phyloP scores from a whole-genome alignment of 2,329 filamentous ascomycete genomes.

The Tolypocladium tundrense region DNA sequence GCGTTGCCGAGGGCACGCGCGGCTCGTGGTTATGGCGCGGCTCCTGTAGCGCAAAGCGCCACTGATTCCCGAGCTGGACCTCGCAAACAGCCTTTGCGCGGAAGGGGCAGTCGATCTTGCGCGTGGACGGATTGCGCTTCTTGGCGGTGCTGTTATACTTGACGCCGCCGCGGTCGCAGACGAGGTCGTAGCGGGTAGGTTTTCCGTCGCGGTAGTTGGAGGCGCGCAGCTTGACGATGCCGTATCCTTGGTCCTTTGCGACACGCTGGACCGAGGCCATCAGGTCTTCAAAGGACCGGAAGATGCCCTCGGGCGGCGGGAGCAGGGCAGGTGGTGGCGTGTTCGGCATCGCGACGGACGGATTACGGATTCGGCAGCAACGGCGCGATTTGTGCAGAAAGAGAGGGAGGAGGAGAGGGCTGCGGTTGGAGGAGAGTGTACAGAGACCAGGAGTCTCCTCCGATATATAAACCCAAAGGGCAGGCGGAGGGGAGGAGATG shows the following conservation, averaged over 20 bases:
- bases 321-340: conserved; percentile 37
- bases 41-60: conserved; percentile 53
- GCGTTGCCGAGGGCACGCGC: conserved; percentile 40
- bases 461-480: conserved; percentile 2
- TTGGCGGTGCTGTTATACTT: conserved; percentile 57
- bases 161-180: conserved; percentile 53
- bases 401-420: conserved; percentile 4
- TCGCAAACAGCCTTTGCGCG: conserved; percentile 54
- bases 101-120: conserved; percentile 55
- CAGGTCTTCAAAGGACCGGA: conserved; percentile 48
- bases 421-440: not conserved
- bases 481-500: not conserved
- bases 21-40: conserved; percentile 52
- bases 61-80: conserved; percentile 51
- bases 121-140: conserved; percentile 53
- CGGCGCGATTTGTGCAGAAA: conserved; percentile 13
- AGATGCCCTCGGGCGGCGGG: conserved; percentile 51
- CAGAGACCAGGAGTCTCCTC: not conserved
- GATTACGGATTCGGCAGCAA: conserved; percentile 20
- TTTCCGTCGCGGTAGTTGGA: conserved; percentile 55
- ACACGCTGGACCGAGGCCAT: conserved; percentile 47
- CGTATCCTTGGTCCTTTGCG: conserved; percentile 52
- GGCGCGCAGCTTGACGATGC: conserved; percentile 51
- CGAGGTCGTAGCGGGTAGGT: conserved; percentile 51
- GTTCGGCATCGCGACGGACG: conserved; percentile 29